A percentile compares a stretch with the other conserved stretches of the same genome.
Conservation (phyloP, 2,329 filamentous ascomycete species). For the Penicillium sp. region DNA sequence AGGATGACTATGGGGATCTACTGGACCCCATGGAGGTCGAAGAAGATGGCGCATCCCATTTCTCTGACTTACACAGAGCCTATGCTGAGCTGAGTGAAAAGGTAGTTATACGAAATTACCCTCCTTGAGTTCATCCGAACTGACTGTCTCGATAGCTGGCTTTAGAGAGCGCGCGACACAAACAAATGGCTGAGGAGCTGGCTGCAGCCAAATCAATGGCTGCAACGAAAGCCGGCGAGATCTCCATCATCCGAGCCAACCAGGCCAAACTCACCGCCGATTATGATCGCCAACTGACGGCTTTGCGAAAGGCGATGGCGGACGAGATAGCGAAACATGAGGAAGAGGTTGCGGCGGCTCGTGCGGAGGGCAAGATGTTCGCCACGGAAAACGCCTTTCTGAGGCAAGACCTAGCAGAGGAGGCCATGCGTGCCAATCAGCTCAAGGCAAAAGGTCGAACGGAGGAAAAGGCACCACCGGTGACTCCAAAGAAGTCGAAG, state of each 20-base stretch:
- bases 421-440: conserved; percentile 44
- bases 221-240: conserved; percentile 52
- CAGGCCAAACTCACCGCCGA: conserved; percentile 46
- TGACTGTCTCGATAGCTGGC: too few species aligned
- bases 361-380: conserved; percentile 48
- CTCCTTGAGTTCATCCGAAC: too few species aligned
- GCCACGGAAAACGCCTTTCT: conserved; percentile 53
- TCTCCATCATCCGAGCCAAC: conserved; percentile 53
- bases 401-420: conserved; percentile 52
- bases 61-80: too few species aligned
- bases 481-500: conserved; percentile 45
- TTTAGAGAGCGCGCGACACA: too few species aligned
- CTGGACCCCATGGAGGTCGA: too few species aligned
- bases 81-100: too few species aligned
- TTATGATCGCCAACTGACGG: conserved; percentile 46
- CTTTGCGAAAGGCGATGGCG: conserved; percentile 47
- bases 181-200: conserved; percentile 34
- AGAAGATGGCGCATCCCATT: too few species aligned
- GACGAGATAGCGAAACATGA: conserved; percentile 48
- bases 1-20: too few species aligned
- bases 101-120: too few species aligned
- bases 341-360: conserved; percentile 47
- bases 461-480: too few species aligned
- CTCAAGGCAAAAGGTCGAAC: conserved; percentile 31
- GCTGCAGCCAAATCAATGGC: conserved; percentile 35